Evolutionary conservation across 2,329 filamentous ascomycete species (phyloP).

Genomic region (Peltaster fructicola): DNA sequence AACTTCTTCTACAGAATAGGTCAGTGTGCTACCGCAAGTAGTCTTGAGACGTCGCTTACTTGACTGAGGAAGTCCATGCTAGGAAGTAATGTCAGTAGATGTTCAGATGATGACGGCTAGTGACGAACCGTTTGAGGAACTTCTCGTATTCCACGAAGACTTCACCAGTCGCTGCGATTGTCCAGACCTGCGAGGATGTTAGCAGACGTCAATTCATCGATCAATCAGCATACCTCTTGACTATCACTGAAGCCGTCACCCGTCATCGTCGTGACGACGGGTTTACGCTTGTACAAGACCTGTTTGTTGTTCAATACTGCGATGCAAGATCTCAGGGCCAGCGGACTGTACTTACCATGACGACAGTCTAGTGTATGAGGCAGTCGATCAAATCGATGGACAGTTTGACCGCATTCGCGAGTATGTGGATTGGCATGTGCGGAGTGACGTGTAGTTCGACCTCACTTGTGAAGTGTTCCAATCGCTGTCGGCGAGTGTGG

Average conservation of each 20-base stretch:
- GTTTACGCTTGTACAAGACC: conserved; percentile 94
- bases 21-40: conserved; percentile 7
- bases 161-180: conserved; percentile 78
- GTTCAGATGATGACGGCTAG: background rate
- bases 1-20: conserved; percentile 53
- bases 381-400: no score
- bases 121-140: conserved; percentile 60
- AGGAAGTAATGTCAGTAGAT: conserved; percentile 9
- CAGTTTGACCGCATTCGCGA: no score
- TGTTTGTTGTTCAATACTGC: no score
- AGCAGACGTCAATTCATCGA: conserved; percentile 13
- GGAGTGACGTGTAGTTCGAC: no score
- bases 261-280: conserved; percentile 61
- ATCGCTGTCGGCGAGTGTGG: no score
- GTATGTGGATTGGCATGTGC: no score
- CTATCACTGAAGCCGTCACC: conserved; percentile 63
- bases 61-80: conserved; percentile 91
- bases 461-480: no score
- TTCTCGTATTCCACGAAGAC: conserved; percentile 77
- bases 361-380: no score
- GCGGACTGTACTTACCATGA: no score
- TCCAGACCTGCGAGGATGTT: conserved; percentile 54
- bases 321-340: no score
- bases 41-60: conserved; percentile 30
- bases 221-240: conserved; percentile 47